Evolutionary conservation across 2,329 filamentous ascomycete species (phyloP), one percentile per base, ranked within the genome.

Genomic region (Cyphellophora attinorum): DNA sequence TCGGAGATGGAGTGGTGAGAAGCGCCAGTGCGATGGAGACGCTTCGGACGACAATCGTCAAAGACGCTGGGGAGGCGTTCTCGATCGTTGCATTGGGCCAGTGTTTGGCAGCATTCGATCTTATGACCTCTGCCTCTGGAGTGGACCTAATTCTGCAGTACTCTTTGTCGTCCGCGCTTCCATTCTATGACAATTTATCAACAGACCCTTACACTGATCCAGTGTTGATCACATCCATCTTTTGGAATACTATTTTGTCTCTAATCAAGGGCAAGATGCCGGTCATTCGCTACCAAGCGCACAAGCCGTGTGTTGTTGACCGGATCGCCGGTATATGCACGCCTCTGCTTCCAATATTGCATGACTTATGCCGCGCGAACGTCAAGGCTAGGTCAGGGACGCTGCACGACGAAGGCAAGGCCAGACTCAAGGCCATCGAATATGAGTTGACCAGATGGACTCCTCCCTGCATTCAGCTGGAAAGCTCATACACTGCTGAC

Each of bases 241-340:
- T 58, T 16, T 40, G 55, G 29, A 54, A 58, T 35, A 57, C 51
- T 4, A 42, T 53, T 11, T 50, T 51, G 19, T 56, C 50, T 29
- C 28, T 58, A 19, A 38, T 51, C 5, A 46, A 48, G 29, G 50
- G 55, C 19, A 48, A 57, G 28, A 30, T 55, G 4, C 55, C 55
- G 11, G 47, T 56, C 19, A 45, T 57, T 5, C 46, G 47, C 35
- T 45, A 51, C 17, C 35, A 39, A 5, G 17, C 19, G n/a, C 33
- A 42, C 4, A 40, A 42, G 13, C 41, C 39, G 28, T 27, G 44
- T 23, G 42, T 52, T 19, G 45, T 56, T 12, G 53, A 58, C 33
- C 48, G 52, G 17, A 51, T 48, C 27, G 46, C 45, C 5, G 55
- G 55, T 12, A 29, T 57, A 5, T 51, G 46, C 23, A 43, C 47